A percentile compares a stretch with the other conserved stretches of the same genome.
Conservation (phyloP, 1,284 basidiomycete genomes). For the Agaricales sp. region DNA sequence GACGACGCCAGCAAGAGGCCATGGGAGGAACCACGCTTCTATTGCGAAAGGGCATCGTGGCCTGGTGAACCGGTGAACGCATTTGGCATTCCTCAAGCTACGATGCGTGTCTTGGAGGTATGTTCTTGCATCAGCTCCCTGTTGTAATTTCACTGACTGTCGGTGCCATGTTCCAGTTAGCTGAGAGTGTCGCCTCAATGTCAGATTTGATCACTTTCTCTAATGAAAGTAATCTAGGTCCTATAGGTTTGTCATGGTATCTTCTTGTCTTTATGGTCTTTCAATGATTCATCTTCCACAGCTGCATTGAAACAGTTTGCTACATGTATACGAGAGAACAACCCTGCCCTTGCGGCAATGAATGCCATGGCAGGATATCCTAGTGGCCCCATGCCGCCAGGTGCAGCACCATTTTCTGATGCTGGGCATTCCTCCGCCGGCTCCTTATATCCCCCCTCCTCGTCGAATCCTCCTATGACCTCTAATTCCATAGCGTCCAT, state of each 20-base stretch:
- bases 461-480: slow-evolving; percentile 12
- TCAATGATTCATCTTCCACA: slow-evolving; percentile 14
- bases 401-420: background rate
- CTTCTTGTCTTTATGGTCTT: background rate
- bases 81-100: slow-evolving; percentile 76
- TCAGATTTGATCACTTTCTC: slow-evolving; percentile 60
- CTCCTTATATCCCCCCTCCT: slow-evolving; percentile 11
- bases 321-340: slow-evolving; percentile 29
- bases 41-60: slow-evolving; percentile 21
- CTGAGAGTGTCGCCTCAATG: slow-evolving; percentile 71
- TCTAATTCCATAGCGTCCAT: slow-evolving; percentile 12
- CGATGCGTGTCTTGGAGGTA: slow-evolving; percentile 77
- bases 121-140: slow-evolving; percentile 8
- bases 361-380: slow-evolving; percentile 9
- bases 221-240: slow-evolving; percentile 41
- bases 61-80: slow-evolving; percentile 74
- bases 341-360: slow-evolving; percentile 13
- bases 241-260: slow-evolving; percentile 35
- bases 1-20: slow-evolving; percentile 7
- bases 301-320: slow-evolving; percentile 36
- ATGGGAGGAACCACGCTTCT: slow-evolving; percentile 4
- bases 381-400: background rate
- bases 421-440: background rate
- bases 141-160: slow-evolving; percentile 1
- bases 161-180: slow-evolving; percentile 33